Base-by-base conservation (phyloP, 2,329 filamentous ascomycete species). In the Aspergillus hortae region DNA sequence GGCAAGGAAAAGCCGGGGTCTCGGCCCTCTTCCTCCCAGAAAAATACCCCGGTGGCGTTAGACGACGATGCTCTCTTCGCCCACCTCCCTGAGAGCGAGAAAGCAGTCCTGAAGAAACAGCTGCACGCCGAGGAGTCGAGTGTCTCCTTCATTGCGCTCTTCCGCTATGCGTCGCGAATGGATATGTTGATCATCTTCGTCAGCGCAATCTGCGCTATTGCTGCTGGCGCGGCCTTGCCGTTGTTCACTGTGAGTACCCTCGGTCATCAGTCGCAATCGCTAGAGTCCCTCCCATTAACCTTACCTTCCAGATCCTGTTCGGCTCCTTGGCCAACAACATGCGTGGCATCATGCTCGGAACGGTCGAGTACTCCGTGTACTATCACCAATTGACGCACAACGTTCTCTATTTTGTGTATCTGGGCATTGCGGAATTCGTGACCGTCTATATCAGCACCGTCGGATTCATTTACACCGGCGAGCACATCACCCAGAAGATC, bases 391-490 rank as follows among this genome's bases (percentile, higher is more conserved):
- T 95, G 61, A 74, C 74, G 7, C 76, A 78, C 41, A 81, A 87
- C 61, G 87, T 91, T 10, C 73, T 95, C 33, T 95, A 95, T 71
- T 94, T 95, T 59, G 75, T 96, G 32, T 95, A 95, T 68, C 80
- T 96, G 44, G 90, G 83, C 41, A 84, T 95, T 52, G 90, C 79
- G 57, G 87, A 92, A 65, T 95, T 95, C 59, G 72, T 89, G 43
- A 85, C 86, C 3, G 81, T 86, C 42, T 95, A 95, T 68, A 76
- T 95, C 53, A 81, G 84, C 21, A 96, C 92, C 0, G 85, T 95
- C 15, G 89, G 90, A 17, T 96, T 95, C 74, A 95, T 96, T 61
- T 96, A 90, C 64, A 86, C 85, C 0, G 89, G 89, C 51, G 89
- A 92, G 69, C 86, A 90, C 64, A 84, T 92, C 65, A 85, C 85